Base-by-base conservation (phyloP, 495 filamentous ascomycete species). In the Neurospora tetraspora region DNA sequence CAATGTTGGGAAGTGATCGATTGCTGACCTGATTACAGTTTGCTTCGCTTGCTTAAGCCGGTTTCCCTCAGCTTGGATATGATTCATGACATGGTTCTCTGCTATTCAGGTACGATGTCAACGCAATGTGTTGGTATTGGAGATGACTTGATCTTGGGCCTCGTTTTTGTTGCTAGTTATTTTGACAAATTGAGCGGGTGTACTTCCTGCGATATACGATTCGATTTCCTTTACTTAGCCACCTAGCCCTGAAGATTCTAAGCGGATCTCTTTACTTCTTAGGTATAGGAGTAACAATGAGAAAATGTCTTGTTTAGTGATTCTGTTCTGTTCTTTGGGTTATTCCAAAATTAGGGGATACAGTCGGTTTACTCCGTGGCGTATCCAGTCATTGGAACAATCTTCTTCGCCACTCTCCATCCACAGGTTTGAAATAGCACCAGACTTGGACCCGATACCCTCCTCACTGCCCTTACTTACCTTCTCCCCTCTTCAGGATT, bases 401-500 rank as follows among this genome's bases (percentile, higher is more conserved):
- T 61, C 53, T 61, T 16, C 4, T 23, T 23, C 6, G 27, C 53
- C 53, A 61, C 7, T 61, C 23, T 61, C 53, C 27, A 34, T 8
- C 12, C 53, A 4, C 11, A 16, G 8, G 27, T 6, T 12, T 2
- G 10, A 12, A 2, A 53, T 20, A 23, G 45, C 20, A 53, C 18
- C 20, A 10, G 45, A 53, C n/a, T 20, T 23, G 20, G 9, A 12
- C 7, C 53, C 27, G 27, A 8, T 61, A 3, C 3, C 53, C 27
- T 61, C 53, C 23, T 31, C 27, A 14, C 23, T 23, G 1, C n/a
- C 1, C n/a, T 2, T 34, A 38, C 18, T 70, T 23, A 74, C 53
- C n/a, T 61, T 37, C 14, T 75, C 74, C 81, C 78, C 72, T 79
- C 74, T 68, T 83, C 83, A 38, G 83, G 83, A 59, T 82, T 77